A percentile compares a stretch with the other conserved stretches of the same genome.
Evolutionary conservation across 192 early-diverging fungal species (phyloP).

Genomic region (Entomortierella chlamydospora): DNA sequence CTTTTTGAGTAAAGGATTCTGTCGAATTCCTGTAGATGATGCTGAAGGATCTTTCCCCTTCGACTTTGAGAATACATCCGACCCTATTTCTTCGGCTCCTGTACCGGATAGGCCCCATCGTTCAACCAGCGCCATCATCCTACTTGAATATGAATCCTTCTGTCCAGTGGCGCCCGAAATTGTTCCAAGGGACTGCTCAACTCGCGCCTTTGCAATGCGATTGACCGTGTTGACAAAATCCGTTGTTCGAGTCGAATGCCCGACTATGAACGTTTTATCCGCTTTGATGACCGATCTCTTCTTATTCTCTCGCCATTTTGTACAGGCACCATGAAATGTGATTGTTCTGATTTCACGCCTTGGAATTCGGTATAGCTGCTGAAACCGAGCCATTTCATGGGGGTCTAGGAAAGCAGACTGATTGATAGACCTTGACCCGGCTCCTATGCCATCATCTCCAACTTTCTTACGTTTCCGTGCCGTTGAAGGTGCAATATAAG

Average conservation of each 20-base stretch:
- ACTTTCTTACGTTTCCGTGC: conserved; percentile 39
- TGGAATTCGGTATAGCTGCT: conserved; percentile 9
- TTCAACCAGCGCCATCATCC: conserved; percentile 24
- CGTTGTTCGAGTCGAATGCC: conserved; percentile 29
- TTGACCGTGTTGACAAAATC: conserved; percentile 13
- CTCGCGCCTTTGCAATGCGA: conserved; percentile 7
- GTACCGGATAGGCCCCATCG: conserved; percentile 9
- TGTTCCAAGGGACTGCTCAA: conserved; percentile 3
- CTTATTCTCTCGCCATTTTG: background rate
- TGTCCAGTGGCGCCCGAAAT: background rate
- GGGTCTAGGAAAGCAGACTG: conserved; percentile 6
- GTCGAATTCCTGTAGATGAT: background rate
- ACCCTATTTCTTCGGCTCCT: background rate
- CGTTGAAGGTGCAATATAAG: conserved; percentile 43
- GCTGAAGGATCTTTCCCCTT: conserved; percentile 2
- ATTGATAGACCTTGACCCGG: background rate
- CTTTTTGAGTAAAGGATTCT: background rate
- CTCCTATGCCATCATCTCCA: conserved; percentile 10
- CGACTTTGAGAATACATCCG: background rate
- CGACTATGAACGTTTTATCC: conserved; percentile 10
- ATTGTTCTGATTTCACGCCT: conserved; percentile 5
- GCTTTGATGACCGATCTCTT: background rate
- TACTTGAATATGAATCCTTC: conserved; percentile 16
- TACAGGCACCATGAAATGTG: conserved; percentile 7
- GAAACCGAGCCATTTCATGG: conserved; percentile 22